Conservation (phyloP, 2,329 filamentous ascomycete species). For the Alternaria arbusti region DNA sequence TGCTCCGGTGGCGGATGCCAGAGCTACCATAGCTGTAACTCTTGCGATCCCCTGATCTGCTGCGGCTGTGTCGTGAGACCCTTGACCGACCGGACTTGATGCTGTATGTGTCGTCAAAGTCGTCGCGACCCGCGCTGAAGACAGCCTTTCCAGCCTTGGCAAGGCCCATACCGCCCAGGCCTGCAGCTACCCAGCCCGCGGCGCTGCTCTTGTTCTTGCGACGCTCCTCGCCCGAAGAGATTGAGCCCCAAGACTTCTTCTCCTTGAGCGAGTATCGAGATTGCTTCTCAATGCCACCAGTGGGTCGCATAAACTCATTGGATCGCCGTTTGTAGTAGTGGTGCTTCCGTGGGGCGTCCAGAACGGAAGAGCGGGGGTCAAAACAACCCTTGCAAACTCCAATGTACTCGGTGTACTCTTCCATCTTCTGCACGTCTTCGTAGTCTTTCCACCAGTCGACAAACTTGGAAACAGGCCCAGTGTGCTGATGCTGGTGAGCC, state of each 20-base stretch:
- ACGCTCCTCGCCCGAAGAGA: constrained; percentile 40
- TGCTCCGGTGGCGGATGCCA: constrained; percentile 48
- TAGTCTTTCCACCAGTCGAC: constrained; percentile 68
- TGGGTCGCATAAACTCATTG: constrained; percentile 49
- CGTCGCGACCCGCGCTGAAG: constrained; percentile 56
- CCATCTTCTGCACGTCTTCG: constrained; percentile 69
- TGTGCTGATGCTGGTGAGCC: constrained; percentile 59
- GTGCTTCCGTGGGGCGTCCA: constrained; percentile 67
- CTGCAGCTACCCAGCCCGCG: constrained; percentile 60
- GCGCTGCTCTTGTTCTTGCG: constrained; percentile 52
- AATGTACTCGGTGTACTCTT: constrained; percentile 71
- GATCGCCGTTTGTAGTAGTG: constrained; percentile 58
- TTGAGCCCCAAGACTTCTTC: constrained; percentile 40
- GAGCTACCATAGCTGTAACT: constrained; percentile 55
- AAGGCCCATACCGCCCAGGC: constrained; percentile 61
- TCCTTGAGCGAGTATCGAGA: constrained; percentile 57
- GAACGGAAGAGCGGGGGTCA: constrained; percentile 62
- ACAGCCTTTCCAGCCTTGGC: constrained; percentile 61
- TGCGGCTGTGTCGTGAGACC: constrained; percentile 42
- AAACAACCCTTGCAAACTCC: constrained; percentile 71
- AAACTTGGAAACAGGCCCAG: constrained; percentile 62
- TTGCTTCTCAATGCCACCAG: constrained; percentile 65
- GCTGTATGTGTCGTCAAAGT: constrained; percentile 67
- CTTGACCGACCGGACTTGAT: constrained; percentile 59
- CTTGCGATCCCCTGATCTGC: constrained; percentile 49